Evolutionary conservation across 2,329 filamentous ascomycete genomes (phyloP).

Genomic region (Neonectria coccinea): DNA sequence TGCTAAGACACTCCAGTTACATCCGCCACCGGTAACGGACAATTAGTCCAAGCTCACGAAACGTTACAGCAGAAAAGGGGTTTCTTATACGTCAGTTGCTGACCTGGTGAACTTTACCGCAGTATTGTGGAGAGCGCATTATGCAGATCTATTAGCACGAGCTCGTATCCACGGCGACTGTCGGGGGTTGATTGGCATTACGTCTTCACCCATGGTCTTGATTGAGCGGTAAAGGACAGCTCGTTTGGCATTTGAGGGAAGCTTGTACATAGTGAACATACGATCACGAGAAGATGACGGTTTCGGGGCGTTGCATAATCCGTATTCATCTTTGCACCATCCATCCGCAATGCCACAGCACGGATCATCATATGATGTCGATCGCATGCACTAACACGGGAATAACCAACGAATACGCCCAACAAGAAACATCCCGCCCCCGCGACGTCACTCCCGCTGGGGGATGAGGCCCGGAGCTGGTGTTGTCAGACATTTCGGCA

Average conservation of each 20-base stretch:
- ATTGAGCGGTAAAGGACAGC: background rate
- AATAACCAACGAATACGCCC: background rate
- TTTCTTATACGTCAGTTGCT: slow-evolving; percentile 1
- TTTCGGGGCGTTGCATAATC: background rate
- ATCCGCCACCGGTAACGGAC: background rate
- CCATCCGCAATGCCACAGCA: background rate
- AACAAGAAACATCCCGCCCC: background rate
- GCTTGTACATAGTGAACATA: background rate
- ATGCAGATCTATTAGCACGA: background rate
- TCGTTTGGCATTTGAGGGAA: background rate
- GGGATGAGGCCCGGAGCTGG: background rate
- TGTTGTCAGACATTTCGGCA: slow-evolving; percentile 3
- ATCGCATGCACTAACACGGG: background rate
- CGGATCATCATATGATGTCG: background rate
- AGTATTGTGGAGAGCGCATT: background rate
- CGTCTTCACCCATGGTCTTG: background rate
- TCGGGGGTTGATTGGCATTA: background rate
- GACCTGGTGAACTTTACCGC: background rate
- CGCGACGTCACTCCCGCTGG: background rate
- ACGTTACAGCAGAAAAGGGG: background rate
- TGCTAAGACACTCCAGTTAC: background rate
- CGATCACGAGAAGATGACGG: background rate
- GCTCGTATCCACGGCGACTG: slow-evolving; percentile 13
- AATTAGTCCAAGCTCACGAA: background rate
- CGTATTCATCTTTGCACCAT: background rate